phyloP scores from a whole-genome alignment of 495 filamentous ascomycete species.

The Trichoderma orchidacearum region DNA sequence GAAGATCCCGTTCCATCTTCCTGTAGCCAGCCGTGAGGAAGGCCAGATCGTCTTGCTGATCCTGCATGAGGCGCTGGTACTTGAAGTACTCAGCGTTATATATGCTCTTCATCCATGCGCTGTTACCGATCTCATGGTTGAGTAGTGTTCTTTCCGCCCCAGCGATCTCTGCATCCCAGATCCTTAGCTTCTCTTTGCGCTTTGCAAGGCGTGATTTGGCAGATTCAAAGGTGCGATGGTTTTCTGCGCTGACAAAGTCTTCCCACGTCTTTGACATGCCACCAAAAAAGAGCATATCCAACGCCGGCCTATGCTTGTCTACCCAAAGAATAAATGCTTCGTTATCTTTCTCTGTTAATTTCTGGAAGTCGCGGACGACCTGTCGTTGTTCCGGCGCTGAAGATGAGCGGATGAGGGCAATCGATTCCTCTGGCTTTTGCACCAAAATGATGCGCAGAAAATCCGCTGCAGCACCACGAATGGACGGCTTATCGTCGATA shows the following conservation, averaged over 20 bases:
- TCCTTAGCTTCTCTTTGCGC: slow-evolving; percentile 66
- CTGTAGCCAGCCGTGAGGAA: slow-evolving; percentile 62
- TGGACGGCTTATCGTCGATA: slow-evolving; percentile 43
- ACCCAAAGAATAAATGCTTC: slow-evolving; percentile 78
- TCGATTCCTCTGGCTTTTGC: slow-evolving; percentile 79
- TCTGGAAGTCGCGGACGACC: slow-evolving; percentile 67
- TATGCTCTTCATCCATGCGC: slow-evolving; percentile 88
- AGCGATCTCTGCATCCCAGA: slow-evolving; percentile 57
- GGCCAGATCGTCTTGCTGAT: slow-evolving; percentile 73
- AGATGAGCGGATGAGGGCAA: slow-evolving; percentile 53
- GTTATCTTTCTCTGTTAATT: slow-evolving; percentile 75
- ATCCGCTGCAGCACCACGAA: slow-evolving; percentile 68
- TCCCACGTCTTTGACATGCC: slow-evolving; percentile 73
- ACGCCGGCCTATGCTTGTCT: slow-evolving; percentile 64
- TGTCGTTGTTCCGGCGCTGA: slow-evolving; percentile 53
- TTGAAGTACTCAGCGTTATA: slow-evolving; percentile 85
- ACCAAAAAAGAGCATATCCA: slow-evolving; percentile 69
- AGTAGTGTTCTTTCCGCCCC: slow-evolving; percentile 55
- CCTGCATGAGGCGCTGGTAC: slow-evolving; percentile 73
- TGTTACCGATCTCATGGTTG: slow-evolving; percentile 69
- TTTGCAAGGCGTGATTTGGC: slow-evolving; percentile 52
- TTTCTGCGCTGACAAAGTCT: slow-evolving; percentile 67
- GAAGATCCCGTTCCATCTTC: slow-evolving; percentile 59
- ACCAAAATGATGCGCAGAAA: slow-evolving; percentile 85
- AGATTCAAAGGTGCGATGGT: slow-evolving; percentile 58